Percentiles rank a stretch among this genome's conserved stretches.
Evolutionary conservation across 179 eudicot species (phyloP).

Genomic region (Actinidia chinensis): DNA sequence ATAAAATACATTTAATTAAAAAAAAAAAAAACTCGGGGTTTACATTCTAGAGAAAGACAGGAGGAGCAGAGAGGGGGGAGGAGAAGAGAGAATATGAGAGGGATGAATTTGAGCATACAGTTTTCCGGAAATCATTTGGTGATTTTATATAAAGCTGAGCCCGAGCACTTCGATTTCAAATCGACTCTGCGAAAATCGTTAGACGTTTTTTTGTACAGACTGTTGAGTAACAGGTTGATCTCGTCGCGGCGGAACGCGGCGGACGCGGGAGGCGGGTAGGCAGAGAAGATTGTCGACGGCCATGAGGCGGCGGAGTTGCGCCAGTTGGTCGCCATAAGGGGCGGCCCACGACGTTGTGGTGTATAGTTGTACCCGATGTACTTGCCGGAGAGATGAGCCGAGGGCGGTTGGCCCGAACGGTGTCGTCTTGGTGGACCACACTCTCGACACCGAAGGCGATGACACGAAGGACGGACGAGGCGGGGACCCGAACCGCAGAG

Average conservation of each 20-base stretch:
- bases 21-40: too few species aligned
- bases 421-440: neutral
- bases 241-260: neutral
- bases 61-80: too few species aligned
- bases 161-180: neutral
- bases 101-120: too few species aligned
- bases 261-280: neutral
- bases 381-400: neutral
- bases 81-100: too few species aligned
- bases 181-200: neutral
- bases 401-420: neutral
- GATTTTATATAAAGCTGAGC: too few species aligned
- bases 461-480: neutral
- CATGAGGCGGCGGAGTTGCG: neutral
- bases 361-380: slow-evolving; percentile 1
- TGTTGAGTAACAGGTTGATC: neutral
- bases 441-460: neutral
- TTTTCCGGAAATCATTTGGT: too few species aligned
- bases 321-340: slow-evolving; percentile 4
- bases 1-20: too few species aligned
- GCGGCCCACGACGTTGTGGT: neutral
- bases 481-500: neutral
- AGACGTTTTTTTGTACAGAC: neutral
- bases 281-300: neutral
- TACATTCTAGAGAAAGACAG: too few species aligned